These are phyloP conservation scores for Alternaria arbusti DNA, from an alignment of 2,329 filamentous ascomycete genomes.

Conservation along the genomic window DNA sequence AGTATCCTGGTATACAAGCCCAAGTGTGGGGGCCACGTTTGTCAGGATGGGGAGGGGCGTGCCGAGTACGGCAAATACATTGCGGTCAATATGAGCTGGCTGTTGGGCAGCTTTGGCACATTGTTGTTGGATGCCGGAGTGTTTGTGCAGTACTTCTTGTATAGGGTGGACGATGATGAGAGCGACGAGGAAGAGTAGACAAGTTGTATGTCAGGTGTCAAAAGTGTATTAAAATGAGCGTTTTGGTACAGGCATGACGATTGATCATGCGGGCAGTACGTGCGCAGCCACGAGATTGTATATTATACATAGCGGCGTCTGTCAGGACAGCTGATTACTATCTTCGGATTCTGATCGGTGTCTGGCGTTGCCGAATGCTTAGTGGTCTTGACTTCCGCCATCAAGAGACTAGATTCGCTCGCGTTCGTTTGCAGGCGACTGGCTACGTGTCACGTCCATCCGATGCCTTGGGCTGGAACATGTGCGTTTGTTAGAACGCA, in stretches of 20 bases:
- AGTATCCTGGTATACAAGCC: slow-evolving; percentile 92
- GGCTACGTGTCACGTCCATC: background rate
- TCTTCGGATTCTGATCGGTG: background rate
- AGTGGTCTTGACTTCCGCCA: background rate
- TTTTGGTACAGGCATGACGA: background rate
- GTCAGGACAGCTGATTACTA: background rate
- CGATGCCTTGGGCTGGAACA: background rate
- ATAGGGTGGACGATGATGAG: slow-evolving; percentile 60
- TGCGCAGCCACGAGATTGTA: background rate
- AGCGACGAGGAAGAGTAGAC: slow-evolving; percentile 40
- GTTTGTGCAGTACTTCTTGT: slow-evolving; percentile 91
- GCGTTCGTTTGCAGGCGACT: background rate
- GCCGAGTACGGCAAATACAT: slow-evolving; percentile 80
- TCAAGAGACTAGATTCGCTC: background rate
- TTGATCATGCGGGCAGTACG: background rate
- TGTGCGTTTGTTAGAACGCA: background rate
- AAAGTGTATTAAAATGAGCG: background rate
- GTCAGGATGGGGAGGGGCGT: slow-evolving; percentile 68
- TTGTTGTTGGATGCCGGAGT: slow-evolving; percentile 83
- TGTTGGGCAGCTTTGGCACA: slow-evolving; percentile 87
- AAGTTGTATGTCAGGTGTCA: background rate
- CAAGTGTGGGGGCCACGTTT: slow-evolving; percentile 62
- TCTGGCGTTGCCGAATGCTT: background rate
- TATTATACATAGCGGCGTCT: background rate
- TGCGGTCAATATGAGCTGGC: slow-evolving; percentile 87